These are phyloP conservation scores for Aaosphaeria arxii DNA, from an alignment of 2,329 filamentous ascomycete genomes.

Conservation along the genomic window DNA sequence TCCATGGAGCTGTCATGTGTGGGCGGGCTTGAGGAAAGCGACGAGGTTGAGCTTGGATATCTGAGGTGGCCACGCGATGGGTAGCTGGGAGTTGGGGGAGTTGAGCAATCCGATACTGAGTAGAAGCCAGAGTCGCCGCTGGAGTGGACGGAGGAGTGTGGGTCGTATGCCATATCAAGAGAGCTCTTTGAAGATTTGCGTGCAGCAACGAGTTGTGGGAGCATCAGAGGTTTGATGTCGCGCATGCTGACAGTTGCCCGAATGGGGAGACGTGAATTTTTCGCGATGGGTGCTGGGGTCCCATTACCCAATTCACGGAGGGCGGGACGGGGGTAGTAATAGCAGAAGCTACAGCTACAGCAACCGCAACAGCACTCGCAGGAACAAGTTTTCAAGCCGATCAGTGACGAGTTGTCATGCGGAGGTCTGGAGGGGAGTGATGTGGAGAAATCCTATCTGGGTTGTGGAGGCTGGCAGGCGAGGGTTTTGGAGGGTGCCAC, in stretches of 20 bases:
- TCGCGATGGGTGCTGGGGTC: conserved; percentile 27
- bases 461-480: conserved; percentile 27
- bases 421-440: not conserved
- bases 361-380: not conserved
- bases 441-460: conserved; percentile 14
- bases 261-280: conserved; percentile 26
- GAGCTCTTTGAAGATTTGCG: conserved; percentile 35
- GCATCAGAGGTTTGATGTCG: conserved; percentile 38
- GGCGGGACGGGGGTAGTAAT: conserved; percentile 6
- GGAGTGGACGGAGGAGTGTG: conserved; percentile 29
- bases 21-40: conserved; percentile 59
- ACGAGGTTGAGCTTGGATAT: conserved; percentile 74
- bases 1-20: conserved; percentile 48
- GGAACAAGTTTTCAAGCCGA: not conserved
- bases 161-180: conserved; percentile 30
- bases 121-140: conserved; percentile 37
- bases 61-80: conserved; percentile 61
- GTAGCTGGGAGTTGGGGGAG: conserved; percentile 70
- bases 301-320: conserved; percentile 36
- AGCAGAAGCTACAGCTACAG: too few species aligned
- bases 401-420: not conserved
- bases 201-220: conserved; percentile 38
- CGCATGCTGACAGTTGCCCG: conserved; percentile 26
- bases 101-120: conserved; percentile 64
- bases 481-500: conserved; percentile 37